These are phyloP conservation scores for Tulasnella sp. DNA, from an alignment of 768 basidiomycete genomes.

Conservation along the genomic window DNA sequence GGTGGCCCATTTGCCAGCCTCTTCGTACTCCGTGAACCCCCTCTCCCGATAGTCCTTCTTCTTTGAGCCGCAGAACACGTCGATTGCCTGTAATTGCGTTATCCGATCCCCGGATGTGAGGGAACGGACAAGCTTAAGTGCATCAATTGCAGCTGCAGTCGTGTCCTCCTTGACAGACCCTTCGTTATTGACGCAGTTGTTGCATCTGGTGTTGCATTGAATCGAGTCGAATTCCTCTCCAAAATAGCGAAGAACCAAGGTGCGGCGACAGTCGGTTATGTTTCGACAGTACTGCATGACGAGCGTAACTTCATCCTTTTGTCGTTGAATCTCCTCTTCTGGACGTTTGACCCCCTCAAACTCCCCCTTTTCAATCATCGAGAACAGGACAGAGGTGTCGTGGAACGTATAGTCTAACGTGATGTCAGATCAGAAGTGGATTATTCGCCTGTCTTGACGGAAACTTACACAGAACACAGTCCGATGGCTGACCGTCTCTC, in stretches of 20 bases:
- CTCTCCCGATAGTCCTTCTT: conserved; percentile 40
- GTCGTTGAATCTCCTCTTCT: conserved; percentile 55
- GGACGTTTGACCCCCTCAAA: conserved; percentile 42
- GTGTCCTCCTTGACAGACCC: conserved; percentile 46
- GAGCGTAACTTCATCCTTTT: conserved; percentile 52
- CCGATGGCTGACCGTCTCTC: conserved; percentile 73
- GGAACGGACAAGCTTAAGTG: conserved; percentile 50
- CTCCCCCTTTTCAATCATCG: conserved; percentile 46
- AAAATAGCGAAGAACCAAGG: conserved; percentile 80
- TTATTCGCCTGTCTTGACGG: background rate
- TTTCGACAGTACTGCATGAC: conserved; percentile 79
- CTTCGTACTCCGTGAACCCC: conserved; percentile 40
- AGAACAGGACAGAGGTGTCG: conserved; percentile 50
- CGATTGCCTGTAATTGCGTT: conserved; percentile 52
- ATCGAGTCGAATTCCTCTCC: conserved; percentile 65
- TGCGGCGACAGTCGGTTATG: conserved; percentile 75
- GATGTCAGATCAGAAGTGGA: conserved; percentile 4
- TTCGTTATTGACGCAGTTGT: conserved; percentile 63
- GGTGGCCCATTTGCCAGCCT: conserved; percentile 49
- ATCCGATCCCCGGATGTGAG: conserved; percentile 45
- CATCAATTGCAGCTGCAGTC: conserved; percentile 46
- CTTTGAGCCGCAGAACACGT: conserved; percentile 60
- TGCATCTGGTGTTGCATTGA: conserved; percentile 64
- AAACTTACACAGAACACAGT: conserved; percentile 75
- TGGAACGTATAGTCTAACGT: conserved; percentile 52